Conservation (phyloP, 352 stramenopile species). For the Pythium plurisporium region DNA sequence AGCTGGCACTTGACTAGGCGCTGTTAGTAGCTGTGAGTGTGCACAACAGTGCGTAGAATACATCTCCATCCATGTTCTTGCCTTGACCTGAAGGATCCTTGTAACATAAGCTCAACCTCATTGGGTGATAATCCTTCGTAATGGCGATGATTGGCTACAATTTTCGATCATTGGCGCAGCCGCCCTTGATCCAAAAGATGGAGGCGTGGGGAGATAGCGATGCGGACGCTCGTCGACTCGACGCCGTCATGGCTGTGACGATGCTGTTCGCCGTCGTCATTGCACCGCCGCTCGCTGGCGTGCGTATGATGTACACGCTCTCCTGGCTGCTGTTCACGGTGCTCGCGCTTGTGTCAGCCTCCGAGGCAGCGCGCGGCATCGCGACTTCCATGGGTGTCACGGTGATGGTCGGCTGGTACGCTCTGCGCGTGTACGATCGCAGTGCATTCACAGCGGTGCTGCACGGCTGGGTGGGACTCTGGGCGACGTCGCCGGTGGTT, state of each 20-base stretch:
- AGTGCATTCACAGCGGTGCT: constrained; percentile 70
- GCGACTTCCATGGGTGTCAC: constrained; percentile 78
- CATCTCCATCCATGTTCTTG: background rate
- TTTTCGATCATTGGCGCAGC: background rate
- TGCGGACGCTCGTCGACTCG: constrained; percentile 25
- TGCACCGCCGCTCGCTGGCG: constrained; percentile 45
- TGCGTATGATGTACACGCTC: constrained; percentile 77
- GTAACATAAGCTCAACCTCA: too few species aligned
- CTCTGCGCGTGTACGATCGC: constrained; percentile 73
- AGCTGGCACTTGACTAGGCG: background rate
- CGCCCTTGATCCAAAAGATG: background rate
- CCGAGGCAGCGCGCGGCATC: constrained; percentile 59
- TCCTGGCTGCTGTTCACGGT: constrained; percentile 73
- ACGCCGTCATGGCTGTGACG: constrained; percentile 40
- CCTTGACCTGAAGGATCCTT: too few species aligned
- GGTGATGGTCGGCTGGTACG: constrained; percentile 86
- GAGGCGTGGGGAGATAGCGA: constrained; percentile 1
- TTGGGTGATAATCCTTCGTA: background rate
- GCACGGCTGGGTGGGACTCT: constrained; percentile 72
- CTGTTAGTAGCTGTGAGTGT: too few species aligned
- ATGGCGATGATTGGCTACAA: constrained; percentile 1
- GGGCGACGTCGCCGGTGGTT: constrained; percentile 62
- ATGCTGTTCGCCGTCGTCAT: constrained; percentile 60
- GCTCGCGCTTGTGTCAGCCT: constrained; percentile 44
- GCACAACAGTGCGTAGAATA: background rate